These are phyloP conservation scores for Euphorbia schlechtendalii DNA, from an alignment of 441 rosid genomes.

Conservation along the genomic window DNA sequence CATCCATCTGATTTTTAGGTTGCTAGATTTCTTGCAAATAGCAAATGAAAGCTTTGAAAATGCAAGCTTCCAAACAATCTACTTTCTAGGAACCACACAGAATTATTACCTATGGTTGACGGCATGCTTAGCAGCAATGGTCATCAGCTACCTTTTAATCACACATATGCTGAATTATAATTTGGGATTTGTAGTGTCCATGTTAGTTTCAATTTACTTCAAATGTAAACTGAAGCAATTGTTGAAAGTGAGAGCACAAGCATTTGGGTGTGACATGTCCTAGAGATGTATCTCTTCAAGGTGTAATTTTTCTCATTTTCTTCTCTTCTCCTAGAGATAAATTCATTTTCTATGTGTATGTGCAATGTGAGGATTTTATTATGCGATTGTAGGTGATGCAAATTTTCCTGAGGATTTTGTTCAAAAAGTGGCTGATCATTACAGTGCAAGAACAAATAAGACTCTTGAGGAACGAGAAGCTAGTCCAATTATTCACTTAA, in stretches of 20 bases:
- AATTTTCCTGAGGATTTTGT: constrained; percentile 73
- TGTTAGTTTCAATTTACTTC: background rate
- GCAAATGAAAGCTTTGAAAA: background rate
- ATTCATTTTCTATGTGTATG: background rate
- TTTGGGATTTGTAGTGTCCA: background rate
- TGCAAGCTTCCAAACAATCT: background rate
- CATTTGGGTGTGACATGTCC: background rate
- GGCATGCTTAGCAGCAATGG: background rate
- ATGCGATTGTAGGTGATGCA: constrained; percentile 47
- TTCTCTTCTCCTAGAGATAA: background rate
- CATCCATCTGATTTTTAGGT: background rate
- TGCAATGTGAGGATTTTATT: constrained; percentile 9
- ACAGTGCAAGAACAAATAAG: constrained; percentile 91
- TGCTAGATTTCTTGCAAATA: background rate
- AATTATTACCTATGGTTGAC: background rate
- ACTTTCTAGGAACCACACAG: background rate
- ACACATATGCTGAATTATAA: background rate
- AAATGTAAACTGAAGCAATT: background rate
- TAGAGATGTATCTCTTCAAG: background rate
- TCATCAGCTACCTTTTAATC: background rate
- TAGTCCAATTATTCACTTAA: constrained; percentile 92
- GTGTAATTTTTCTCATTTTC: too few species aligned
- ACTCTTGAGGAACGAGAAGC: constrained; percentile 97
- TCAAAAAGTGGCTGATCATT: constrained; percentile 87
- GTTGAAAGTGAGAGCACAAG: background rate